A percentile compares a stretch with the other conserved stretches of the same genome.
Evolutionary conservation across 768 basidiomycete genomes (phyloP).

Genomic region (Phlebiopsis flavidoalba): DNA sequence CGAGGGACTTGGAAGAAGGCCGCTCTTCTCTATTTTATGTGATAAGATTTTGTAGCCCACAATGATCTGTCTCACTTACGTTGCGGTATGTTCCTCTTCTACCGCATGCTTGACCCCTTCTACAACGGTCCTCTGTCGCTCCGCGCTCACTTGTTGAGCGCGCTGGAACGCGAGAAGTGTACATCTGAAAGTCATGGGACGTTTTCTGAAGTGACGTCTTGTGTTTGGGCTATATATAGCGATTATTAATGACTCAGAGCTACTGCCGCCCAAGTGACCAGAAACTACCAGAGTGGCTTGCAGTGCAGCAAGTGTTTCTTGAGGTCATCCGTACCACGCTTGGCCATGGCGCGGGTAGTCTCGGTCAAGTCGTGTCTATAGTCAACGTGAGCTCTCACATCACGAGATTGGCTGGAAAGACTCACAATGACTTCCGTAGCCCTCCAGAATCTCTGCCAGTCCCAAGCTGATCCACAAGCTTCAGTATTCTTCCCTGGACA

Average conservation of each 20-base stretch:
- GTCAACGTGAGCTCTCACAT: not conserved
- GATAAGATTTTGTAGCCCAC: not conserved
- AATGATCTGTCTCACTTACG: slow-evolving; percentile 13
- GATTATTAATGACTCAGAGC: not conserved
- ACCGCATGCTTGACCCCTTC: slow-evolving; percentile 81
- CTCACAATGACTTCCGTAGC: slow-evolving; percentile 82
- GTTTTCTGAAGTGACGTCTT: slow-evolving; percentile 89
- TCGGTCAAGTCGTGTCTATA: slow-evolving; percentile 90
- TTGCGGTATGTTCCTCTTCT: slow-evolving; percentile 55
- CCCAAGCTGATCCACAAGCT: slow-evolving; percentile 95
- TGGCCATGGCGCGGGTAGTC: slow-evolving; percentile 90
- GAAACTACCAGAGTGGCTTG: slow-evolving; percentile 54
- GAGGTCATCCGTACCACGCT: slow-evolving; percentile 88
- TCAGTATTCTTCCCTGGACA: slow-evolving; percentile 89
- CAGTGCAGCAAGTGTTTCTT: slow-evolving; percentile 78
- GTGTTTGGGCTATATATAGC: slow-evolving; percentile 53
- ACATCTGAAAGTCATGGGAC: slow-evolving; percentile 87
- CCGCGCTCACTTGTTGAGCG: slow-evolving; percentile 86
- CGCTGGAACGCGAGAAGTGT: slow-evolving; percentile 88
- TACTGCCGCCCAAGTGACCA: not conserved
- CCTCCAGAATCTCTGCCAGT: slow-evolving; percentile 73
- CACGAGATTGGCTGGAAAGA: slow-evolving; percentile 12
- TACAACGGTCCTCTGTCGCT: slow-evolving; percentile 85
- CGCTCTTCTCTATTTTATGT: slow-evolving; percentile 15
- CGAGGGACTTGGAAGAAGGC: slow-evolving; percentile 30